Conservation (phyloP, 2,329 filamentous ascomycete species). For the Cladosporium sp. region DNA sequence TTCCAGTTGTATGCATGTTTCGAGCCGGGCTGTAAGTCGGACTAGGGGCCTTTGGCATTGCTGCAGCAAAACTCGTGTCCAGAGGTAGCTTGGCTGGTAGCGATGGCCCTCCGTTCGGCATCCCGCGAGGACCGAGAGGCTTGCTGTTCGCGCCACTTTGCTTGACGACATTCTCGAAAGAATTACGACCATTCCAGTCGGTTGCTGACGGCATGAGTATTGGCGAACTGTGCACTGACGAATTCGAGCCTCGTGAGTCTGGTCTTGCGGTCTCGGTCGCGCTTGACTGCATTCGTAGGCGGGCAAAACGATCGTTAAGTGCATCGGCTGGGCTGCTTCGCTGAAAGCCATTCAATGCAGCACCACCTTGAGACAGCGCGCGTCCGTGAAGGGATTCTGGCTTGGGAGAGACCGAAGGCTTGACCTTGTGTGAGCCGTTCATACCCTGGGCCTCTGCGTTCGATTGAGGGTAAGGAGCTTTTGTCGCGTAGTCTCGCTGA, state of each 20-base stretch:
- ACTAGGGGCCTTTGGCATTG: conserved; percentile 66
- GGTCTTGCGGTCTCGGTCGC: conserved; percentile 18
- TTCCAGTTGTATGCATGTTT: conserved; percentile 63
- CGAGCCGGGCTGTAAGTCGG: conserved; percentile 76
- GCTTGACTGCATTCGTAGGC: conserved; percentile 20
- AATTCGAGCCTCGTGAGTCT: conserved; percentile 26
- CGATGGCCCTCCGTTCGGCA: conserved; percentile 39
- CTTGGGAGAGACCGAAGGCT: conserved; percentile 50
- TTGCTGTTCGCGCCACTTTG: conserved; percentile 19
- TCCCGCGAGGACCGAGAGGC: conserved; percentile 49
- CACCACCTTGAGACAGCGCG: conserved; percentile 37
- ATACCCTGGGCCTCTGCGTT: conserved; percentile 10
- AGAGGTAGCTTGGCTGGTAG: conserved; percentile 46
- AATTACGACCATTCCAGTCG: conserved; percentile 29
- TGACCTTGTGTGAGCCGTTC: conserved; percentile 21
- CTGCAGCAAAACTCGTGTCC: conserved; percentile 49
- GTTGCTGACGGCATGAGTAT: conserved; percentile 40
- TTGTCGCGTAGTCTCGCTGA: conserved; percentile 14
- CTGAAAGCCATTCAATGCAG: conserved; percentile 24
- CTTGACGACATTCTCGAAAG: conserved; percentile 19
- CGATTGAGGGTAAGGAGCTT: conserved; percentile 10
- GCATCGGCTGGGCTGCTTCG: conserved; percentile 42
- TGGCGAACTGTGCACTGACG: conserved; percentile 26
- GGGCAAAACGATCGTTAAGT: conserved; percentile 31
- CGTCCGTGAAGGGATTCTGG: conserved; percentile 64